Conservation (phyloP, 331 rosid species). For the Acacia concinna region DNA sequence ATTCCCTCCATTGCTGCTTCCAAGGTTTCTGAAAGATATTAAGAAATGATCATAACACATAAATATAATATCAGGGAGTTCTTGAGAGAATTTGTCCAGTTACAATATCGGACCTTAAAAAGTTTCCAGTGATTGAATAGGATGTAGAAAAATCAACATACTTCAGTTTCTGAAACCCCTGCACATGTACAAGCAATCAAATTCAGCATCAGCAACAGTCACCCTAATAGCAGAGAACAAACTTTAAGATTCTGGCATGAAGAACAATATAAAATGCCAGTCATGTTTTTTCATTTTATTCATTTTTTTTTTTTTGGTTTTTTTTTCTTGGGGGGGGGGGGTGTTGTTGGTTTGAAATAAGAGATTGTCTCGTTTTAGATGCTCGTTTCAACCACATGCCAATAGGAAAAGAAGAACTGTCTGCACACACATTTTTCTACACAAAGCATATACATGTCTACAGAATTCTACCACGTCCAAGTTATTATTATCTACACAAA, state of each 20-base stretch:
- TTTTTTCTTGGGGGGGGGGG: neutral
- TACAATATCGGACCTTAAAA: slow-evolving; percentile 65
- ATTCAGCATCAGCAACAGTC: neutral
- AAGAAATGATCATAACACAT: slow-evolving; percentile 10
- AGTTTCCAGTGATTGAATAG: slow-evolving; percentile 89
- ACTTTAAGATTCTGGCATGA: neutral
- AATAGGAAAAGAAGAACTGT: neutral
- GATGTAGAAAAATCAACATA: slow-evolving; percentile 91
- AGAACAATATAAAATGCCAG: neutral
- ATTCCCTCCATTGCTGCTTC: slow-evolving; percentile 66
- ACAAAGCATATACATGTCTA: slow-evolving; percentile 7
- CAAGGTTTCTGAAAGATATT: slow-evolving; percentile 66
- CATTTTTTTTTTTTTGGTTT: too few relatives aligned
- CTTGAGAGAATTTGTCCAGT: slow-evolving; percentile 13
- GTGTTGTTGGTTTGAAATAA: neutral
- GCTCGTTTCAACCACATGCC: neutral
- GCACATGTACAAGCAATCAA: slow-evolving; percentile 29
- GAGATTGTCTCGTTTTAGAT: slow-evolving; percentile 15
- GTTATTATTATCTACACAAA: slow-evolving; percentile 14
- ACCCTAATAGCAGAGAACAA: neutral
- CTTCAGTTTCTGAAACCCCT: slow-evolving; percentile 81
- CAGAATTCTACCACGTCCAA: slow-evolving; percentile 5
- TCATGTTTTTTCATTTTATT: neutral
- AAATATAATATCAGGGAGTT: slow-evolving; percentile 13
- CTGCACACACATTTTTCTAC: neutral